Base-by-base conservation (phyloP, 331 rosid species). In the Malus hybrid region DNA sequence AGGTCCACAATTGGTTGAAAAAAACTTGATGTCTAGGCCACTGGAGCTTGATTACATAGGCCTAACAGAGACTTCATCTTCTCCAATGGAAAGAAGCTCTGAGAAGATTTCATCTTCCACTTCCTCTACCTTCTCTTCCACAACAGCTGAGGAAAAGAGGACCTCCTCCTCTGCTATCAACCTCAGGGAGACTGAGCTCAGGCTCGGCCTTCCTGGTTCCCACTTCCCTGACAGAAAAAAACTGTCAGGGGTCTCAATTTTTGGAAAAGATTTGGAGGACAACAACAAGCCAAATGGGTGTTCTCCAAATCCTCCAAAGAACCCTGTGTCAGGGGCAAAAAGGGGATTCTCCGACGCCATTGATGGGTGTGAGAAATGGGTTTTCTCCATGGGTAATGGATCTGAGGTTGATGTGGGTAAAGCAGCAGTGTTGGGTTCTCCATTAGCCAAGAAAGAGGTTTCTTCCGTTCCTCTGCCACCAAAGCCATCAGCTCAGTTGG, bases 121-220 rank as follows among this genome's bases (percentile, higher is more conserved):
- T 29, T 78, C 88, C 56, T 79, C 93, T 50, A 52, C 85, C 15
- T 79, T 66, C 67, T 83, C 88, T 16, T 16, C 81, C 50, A 20
- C 80, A 60, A 42, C 48, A 11, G 48, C 48, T 10, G 87, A 83
- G 78, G 88, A 88, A 24, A 84, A 68, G 70, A 87, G 82, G 58
- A 14, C 84, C 63, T 77, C 84, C 9, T 82, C 84, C 69, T 80
- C 84, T 11, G 82, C 84, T 63, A 83, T 87, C 58, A 90, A 85
- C 84, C 84, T 91, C 79, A 93, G 86, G 84, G 93, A 93, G 79
- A 93, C 98, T 28, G 99, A 94, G 73, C 90, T 94, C 11, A 91
- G 99, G 73, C 96, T 94, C 53, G 97, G 99, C 28, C 75, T 91
- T 42, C 99, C 99, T 70, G 97, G 99, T 64, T 81, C 82, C 26